Evolutionary conservation across 495 filamentous ascomycete species (phyloP).

Genomic region (Clohesyomyces aquaticus): DNA sequence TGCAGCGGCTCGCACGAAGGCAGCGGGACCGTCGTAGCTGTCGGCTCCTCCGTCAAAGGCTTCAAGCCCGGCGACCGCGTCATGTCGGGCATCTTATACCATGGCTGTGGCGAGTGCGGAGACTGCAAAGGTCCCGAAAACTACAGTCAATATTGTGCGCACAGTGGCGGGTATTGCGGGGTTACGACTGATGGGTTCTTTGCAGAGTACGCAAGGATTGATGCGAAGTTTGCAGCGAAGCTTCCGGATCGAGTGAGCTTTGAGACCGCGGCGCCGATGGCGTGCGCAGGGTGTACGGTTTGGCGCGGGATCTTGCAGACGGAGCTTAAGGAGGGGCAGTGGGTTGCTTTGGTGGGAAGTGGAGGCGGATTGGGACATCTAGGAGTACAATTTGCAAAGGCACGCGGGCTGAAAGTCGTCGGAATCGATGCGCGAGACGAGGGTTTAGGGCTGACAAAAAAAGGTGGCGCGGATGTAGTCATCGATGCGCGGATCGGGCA

Average conservation of each 20-base stretch:
- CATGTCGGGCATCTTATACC: slow-evolving; percentile 54
- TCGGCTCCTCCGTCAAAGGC: slow-evolving; percentile 51
- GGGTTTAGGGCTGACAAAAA: slow-evolving; percentile 52
- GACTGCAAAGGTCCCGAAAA: slow-evolving; percentile 50
- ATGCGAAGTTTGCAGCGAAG: slow-evolving; percentile 50
- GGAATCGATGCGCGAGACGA: slow-evolving; percentile 62
- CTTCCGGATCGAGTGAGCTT: slow-evolving; percentile 56
- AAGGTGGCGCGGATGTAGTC: slow-evolving; percentile 55
- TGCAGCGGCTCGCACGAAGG: slow-evolving; percentile 64
- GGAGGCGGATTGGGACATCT: slow-evolving; percentile 65
- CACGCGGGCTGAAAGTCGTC: slow-evolving; percentile 55
- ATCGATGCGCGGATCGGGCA: slow-evolving; percentile 57
- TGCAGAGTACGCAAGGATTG: slow-evolving; percentile 57
- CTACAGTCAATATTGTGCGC: slow-evolving; percentile 24
- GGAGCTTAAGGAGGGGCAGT: slow-evolving; percentile 53
- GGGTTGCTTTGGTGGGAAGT: slow-evolving; percentile 57
- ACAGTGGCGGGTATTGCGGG: slow-evolving; percentile 49
- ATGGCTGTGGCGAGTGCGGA: slow-evolving; percentile 54
- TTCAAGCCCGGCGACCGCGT: slow-evolving; percentile 57
- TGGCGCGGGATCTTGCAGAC: slow-evolving; percentile 56
- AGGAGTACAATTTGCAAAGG: slow-evolving; percentile 59
- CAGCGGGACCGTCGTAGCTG: slow-evolving; percentile 56
- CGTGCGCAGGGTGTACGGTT: slow-evolving; percentile 61
- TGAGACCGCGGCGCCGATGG: slow-evolving; percentile 57
- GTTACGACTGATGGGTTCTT: slow-evolving; percentile 57